A percentile compares a stretch with the other conserved stretches of the same genome.
Conservation (phyloP, 805 yeast species). For the Metschnikowia baotianmanensis region DNA sequence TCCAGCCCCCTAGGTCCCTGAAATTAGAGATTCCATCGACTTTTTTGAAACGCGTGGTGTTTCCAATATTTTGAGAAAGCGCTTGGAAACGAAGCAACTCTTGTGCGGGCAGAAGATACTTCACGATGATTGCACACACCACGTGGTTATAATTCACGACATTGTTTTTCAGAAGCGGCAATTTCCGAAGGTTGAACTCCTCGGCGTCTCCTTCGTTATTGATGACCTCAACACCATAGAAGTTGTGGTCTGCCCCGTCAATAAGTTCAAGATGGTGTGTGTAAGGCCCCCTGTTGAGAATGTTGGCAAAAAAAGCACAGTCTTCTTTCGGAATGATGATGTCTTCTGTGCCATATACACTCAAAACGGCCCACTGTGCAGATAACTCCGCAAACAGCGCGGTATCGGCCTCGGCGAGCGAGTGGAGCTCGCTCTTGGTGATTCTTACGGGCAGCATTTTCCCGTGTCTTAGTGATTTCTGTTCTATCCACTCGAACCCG, state of each 20-base stretch:
- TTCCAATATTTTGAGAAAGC: constrained; percentile 32
- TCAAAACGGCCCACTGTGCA: constrained; percentile 50
- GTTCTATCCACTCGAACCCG: constrained; percentile 21
- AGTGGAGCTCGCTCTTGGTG: constrained; percentile 49
- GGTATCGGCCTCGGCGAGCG: constrained; percentile 50
- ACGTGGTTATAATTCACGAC: constrained; percentile 55
- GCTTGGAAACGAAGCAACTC: constrained; percentile 53
- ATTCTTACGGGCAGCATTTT: constrained; percentile 40
- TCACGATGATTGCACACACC: constrained; percentile 49
- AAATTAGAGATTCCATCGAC: constrained; percentile 71
- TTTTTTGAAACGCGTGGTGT: constrained; percentile 54
- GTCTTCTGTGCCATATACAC: constrained; percentile 73
- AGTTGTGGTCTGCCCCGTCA: constrained; percentile 78
- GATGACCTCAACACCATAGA: constrained; percentile 50
- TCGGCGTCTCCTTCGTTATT: constrained; percentile 31
- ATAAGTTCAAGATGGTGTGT: constrained; percentile 54
- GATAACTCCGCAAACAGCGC: constrained; percentile 40
- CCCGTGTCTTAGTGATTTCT: constrained; percentile 52
- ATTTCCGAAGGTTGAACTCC: constrained; percentile 33
- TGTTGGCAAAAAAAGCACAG: constrained; percentile 54
- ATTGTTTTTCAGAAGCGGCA: constrained; percentile 46
- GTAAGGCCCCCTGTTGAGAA: constrained; percentile 50
- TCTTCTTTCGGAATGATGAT: constrained; percentile 63
- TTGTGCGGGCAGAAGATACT: constrained; percentile 47
- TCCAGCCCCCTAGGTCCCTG: constrained; percentile 81